A percentile compares a stretch with the other conserved stretches of the same genome.
phyloP scores from a whole-genome alignment of 352 stramenopile genomes.

The Peronospora belbahrii region DNA sequence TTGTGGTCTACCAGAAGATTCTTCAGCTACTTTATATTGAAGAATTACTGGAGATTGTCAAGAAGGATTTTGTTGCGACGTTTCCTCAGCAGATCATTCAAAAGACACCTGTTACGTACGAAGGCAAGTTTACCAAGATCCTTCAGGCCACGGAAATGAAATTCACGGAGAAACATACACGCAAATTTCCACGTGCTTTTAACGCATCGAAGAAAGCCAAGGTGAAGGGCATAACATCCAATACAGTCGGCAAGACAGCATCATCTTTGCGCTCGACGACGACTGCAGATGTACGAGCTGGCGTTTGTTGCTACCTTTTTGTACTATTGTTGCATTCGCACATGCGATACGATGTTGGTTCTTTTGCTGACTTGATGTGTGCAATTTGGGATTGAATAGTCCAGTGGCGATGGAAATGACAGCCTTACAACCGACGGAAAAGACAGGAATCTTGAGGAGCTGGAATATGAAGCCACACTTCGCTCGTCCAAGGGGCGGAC shows the following conservation, averaged over 20 bases:
- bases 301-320: slow-evolving; percentile 1
- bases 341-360: slow-evolving; percentile 1
- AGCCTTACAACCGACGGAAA: slow-evolving; percentile 40
- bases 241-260: slow-evolving; percentile 35
- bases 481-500: slow-evolving; percentile 30
- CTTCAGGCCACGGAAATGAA: slow-evolving; percentile 68
- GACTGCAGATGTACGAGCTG: slow-evolving; percentile 28
- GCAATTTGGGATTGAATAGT: slow-evolving; percentile 26
- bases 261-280: slow-evolving; percentile 30
- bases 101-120: slow-evolving; percentile 70
- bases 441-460: slow-evolving; percentile 44
- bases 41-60: slow-evolving; percentile 85
- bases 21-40: slow-evolving; percentile 88
- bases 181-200: slow-evolving; percentile 52
- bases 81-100: slow-evolving; percentile 71
- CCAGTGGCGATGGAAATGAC: slow-evolving; percentile 59
- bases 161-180: slow-evolving; percentile 50
- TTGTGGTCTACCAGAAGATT: slow-evolving; percentile 89
- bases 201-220: slow-evolving; percentile 63
- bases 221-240: slow-evolving; percentile 43
- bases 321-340: slow-evolving; percentile 1
- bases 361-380: too few relatives aligned
- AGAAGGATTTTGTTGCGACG: slow-evolving; percentile 67
- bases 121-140: slow-evolving; percentile 74
- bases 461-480: slow-evolving; percentile 42